Evolutionary conservation across 176 grass and related monocot genomes (phyloP), one percentile per base, ranked within the genome.

Genomic region (Aegilops umbellulata): DNA sequence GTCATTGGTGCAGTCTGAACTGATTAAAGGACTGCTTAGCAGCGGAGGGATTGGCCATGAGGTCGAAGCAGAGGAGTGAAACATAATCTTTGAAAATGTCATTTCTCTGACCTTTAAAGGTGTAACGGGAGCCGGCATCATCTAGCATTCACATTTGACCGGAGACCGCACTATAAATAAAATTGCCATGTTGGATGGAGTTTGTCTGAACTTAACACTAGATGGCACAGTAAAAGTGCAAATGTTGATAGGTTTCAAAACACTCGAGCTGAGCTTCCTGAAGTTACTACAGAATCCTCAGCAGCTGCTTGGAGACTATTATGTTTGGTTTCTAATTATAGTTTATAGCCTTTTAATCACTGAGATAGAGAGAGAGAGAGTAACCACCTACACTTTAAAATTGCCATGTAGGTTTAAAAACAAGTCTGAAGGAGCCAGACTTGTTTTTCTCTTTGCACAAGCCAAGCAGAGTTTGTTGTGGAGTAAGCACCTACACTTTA

Each of bases 91-190:
- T 84, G 44, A 29, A 67, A 65, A 75, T 80, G 84, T 80, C 80
- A 68, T 16, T 66, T 67, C 10, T 39, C 34, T 84, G 85, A 79
- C 26, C 58, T 84, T 80, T 87, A 87, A 84, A 87, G 68, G 24
- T 8, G 8, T 24, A 80, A 39, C 84, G 74, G 16, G 16, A 68
- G 27, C 38, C 35, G 27, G 29, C 29, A 67, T 67, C 68, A 38
- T 65, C 36, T 82, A 39, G 29, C 71, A 77, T 86, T 71, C 63
- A 74, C 71, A 79, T 27, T 87, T 90, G 89, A 74, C 80, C 22
- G 61, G 61, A 81, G 34, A 58, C 79, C 47, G 61, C 39, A 15
- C 39, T 69, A 58, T 66, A 51, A 0, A 53, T 53, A 47, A 64
- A 82, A 38, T 60, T 34, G 27, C 15, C 65, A 32, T 19, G 35